Base-by-base conservation (phyloP, 192 early-diverging fungal genomes). In the Powellomyces hirtus region DNA sequence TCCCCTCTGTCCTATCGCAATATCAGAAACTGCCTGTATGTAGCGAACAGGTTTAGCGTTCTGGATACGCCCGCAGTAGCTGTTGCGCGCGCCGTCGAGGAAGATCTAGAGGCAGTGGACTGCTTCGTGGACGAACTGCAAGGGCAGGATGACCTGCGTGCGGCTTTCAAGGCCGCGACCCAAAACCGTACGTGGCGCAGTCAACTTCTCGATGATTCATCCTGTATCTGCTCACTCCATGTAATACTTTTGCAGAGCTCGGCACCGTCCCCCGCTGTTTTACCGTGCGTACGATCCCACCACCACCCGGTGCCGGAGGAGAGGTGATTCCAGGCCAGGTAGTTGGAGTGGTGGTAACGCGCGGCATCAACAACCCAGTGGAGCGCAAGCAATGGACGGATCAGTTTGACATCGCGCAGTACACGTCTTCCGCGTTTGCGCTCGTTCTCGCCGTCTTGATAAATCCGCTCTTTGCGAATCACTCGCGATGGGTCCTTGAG, bases 341-440 rank as follows among this genome's bases (percentile, higher is more conserved):
- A 18, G 35, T 69, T 31, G 58, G 58, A 2, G 18, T 60, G 16
- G 40, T 69, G 18, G 26, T 69, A 8, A 50, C 62, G 7, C 45
- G 31, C 61, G 24, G 31, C 4, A 57, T 84, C 2, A 57, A 80
- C 42, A 61, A 65, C 46, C 53, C 44, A 36, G 53, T 55, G 34
- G 72, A 70, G 13, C 44, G 59, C 6, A 68, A 65, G 7, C 75
- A 50, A 22, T 71, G 66, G 34, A 63, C 72, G 10, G 81, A 85
- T 51, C 83, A 85, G 60, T 85, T 81, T 62, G 77, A 78, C 44
- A 76, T 83, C 18, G 76, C 79, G 46, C 60, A 75, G 24, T 84
- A 65, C 67, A 49, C 46, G 5, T 24, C 46, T 24, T 18, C 46
- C 5, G 29, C 18, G 16, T 53, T 76, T 40, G 42, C 74, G 1